These are phyloP conservation scores for Aspergillus terreus DNA, from an alignment of 2,329 filamentous ascomycete genomes.

Conservation along the genomic window DNA sequence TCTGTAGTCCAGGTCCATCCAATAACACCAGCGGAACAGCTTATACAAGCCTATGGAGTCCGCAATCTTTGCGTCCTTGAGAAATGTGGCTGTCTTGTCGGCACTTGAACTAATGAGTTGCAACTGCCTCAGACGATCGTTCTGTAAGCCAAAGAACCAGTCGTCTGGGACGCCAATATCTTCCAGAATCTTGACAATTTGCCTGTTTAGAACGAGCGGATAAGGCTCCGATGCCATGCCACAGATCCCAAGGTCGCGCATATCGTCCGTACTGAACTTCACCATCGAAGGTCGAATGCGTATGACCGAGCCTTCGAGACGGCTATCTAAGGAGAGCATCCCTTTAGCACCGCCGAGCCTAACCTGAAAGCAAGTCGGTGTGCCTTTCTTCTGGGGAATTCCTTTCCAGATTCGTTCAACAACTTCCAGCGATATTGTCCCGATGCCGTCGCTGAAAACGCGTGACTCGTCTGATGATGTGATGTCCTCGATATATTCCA, in stretches of 20 bases:
- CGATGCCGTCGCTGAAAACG: constrained; percentile 76
- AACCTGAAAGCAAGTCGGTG: constrained; percentile 70
- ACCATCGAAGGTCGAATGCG: constrained; percentile 70
- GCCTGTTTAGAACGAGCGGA: constrained; percentile 69
- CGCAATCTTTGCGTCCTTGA: constrained; percentile 61
- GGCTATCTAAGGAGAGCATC: constrained; percentile 67
- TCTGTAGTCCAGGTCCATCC: constrained; percentile 61
- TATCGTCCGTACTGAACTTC: constrained; percentile 67
- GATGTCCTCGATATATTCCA: constrained; percentile 21
- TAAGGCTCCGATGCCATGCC: constrained; percentile 65
- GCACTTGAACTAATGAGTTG: constrained; percentile 56
- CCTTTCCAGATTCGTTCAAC: constrained; percentile 56
- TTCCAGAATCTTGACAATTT: constrained; percentile 81
- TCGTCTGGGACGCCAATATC: constrained; percentile 55
- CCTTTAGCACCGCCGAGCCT: constrained; percentile 72
- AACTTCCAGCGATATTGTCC: constrained; percentile 63
- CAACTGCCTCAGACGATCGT: constrained; percentile 58
- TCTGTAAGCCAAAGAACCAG: constrained; percentile 65
- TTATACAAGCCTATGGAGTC: constrained; percentile 57
- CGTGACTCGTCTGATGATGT: constrained; percentile 40
- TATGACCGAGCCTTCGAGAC: constrained; percentile 56
- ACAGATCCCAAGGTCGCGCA: constrained; percentile 18
- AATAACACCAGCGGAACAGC: constrained; percentile 56
- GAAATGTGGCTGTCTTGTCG: constrained; percentile 62
- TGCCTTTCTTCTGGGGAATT: constrained; percentile 45